Evolutionary conservation across 1,139 yeast genomes (phyloP).

Genomic region (Debaryomyces sp.): DNA sequence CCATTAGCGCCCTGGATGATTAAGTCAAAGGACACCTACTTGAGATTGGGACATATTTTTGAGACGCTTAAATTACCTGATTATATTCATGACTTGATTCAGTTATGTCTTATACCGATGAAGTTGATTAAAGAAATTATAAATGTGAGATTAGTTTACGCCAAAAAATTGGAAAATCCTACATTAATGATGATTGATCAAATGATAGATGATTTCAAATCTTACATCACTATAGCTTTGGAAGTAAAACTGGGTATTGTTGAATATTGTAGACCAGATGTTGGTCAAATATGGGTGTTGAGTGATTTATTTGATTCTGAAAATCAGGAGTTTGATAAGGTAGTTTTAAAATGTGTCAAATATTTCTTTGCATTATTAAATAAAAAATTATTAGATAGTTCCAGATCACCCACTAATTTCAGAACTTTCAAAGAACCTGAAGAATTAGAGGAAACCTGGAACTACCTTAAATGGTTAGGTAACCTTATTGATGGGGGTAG

Average conservation of each 20-base stretch:
- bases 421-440: constrained; percentile 93
- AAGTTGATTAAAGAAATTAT: constrained; percentile 81
- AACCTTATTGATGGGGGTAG: constrained; percentile 81
- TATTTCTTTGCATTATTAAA: constrained; percentile 73
- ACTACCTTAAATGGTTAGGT: constrained; percentile 74
- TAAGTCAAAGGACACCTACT: constrained; percentile 74
- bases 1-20: constrained; percentile 73
- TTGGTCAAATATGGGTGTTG: constrained; percentile 69
- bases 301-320: constrained; percentile 65
- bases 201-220: constrained; percentile 82
- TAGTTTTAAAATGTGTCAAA: constrained; percentile 72
- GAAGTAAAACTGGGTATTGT: constrained; percentile 71
- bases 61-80: constrained; percentile 76
- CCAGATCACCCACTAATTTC: constrained; percentile 63
- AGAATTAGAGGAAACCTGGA: constrained; percentile 79
- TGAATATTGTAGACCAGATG: constrained; percentile 67
- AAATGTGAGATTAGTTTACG: constrained; percentile 73
- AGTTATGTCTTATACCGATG: constrained; percentile 76
- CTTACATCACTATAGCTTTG: constrained; percentile 75
- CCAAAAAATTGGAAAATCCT: constrained; percentile 78
- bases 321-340: constrained; percentile 61
- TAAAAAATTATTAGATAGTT: constrained; percentile 76
- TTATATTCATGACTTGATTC: constrained; percentile 65
- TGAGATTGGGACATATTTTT: constrained; percentile 63
- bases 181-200: constrained; percentile 97